Evolutionary conservation across 2,329 filamentous ascomycete species (phyloP), one percentile per base, ranked within the genome.

Genomic region (Alternaria rosae): DNA sequence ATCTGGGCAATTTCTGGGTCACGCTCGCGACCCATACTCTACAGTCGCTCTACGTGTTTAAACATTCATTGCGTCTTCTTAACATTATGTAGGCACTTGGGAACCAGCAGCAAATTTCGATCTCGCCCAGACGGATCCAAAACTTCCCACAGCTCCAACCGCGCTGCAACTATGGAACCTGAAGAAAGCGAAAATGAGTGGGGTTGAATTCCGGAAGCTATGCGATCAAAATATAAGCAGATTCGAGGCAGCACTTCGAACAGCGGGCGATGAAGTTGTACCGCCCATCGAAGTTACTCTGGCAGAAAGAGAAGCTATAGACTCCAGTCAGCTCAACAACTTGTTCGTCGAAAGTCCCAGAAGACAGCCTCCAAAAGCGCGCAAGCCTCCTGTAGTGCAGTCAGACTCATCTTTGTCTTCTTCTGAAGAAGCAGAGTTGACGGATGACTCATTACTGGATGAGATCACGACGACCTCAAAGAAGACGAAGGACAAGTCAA

Each of bases 81-180:
- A 41, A 67, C 48, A 5, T 20, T 26, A 30, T 23, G 51, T 50
- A 64, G 72, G 70, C 42, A 75, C 74, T 2, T 77, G 72, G 72
- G 76, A 78, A 57, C 76, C 75, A 11, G 26, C 44, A 11, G 44
- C 53, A 2, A 20, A 73, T 44, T 44, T 52, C 48, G 10, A 45
- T 12, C 6, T 21, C 3, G 21, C 25, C 21, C 5, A 11, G 42
- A 13, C 26, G 20, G 7, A 21, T 10, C 30, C 17, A 17, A 25
- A 35, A 10, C 25, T 30, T 9, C 45, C 41, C 10, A 10, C 23
- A 17, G 20, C 17, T 23, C 30, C 51, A 12, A 51, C 47, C 30
- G 47, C 47, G 11, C 30, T 51, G 47, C 20, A 51, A 51, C 15
- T 51, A 25, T 51, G 47, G 47, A 51, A 35, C 28, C 28, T 35